phyloP scores from a whole-genome alignment of 345 rosid species.

The Nasturtium officinale region DNA sequence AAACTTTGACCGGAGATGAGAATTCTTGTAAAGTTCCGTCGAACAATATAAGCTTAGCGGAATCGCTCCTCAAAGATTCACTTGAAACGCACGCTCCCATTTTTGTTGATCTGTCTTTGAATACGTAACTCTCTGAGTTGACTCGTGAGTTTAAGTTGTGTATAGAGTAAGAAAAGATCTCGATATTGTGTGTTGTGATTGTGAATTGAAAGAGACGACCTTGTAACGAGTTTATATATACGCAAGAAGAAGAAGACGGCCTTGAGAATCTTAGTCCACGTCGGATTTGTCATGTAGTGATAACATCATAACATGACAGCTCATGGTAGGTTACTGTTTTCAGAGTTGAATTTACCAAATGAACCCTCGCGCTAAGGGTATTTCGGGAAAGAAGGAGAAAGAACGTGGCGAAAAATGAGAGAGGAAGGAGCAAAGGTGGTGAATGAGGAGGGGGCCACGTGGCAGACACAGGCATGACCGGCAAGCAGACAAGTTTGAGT shows the following conservation, averaged over 20 bases:
- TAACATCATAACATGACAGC: constrained; percentile 41
- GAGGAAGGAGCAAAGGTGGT: constrained; percentile 39
- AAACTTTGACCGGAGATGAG: constrained; percentile 75
- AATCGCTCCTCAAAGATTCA: constrained; percentile 55
- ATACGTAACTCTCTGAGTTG: constrained; percentile 15
- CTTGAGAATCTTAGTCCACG: constrained; percentile 38
- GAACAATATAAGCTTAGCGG: constrained; percentile 73
- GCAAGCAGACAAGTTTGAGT: constrained; percentile 39
- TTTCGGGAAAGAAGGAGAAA: constrained; percentile 10
- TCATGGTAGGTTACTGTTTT: constrained; percentile 10
- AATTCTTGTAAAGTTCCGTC: constrained; percentile 83
- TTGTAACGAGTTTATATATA: constrained; percentile 32
- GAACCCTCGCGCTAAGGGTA: constrained; percentile 2
- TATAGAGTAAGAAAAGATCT: neutral
- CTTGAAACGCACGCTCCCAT: constrained; percentile 97
- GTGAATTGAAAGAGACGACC: constrained; percentile 35
- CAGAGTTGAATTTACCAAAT: neutral
- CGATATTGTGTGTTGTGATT: constrained; percentile 28
- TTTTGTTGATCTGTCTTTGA: neutral
- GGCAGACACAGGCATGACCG: constrained; percentile 31
- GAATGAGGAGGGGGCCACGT: constrained; percentile 38
- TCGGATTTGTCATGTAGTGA: constrained; percentile 40
- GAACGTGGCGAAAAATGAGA: constrained; percentile 42
- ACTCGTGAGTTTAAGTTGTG: constrained; percentile 6
- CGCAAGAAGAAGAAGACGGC: constrained; percentile 30